phyloP scores from a whole-genome alignment of 2,329 filamentous ascomycete species.

The Claviceps africana region DNA sequence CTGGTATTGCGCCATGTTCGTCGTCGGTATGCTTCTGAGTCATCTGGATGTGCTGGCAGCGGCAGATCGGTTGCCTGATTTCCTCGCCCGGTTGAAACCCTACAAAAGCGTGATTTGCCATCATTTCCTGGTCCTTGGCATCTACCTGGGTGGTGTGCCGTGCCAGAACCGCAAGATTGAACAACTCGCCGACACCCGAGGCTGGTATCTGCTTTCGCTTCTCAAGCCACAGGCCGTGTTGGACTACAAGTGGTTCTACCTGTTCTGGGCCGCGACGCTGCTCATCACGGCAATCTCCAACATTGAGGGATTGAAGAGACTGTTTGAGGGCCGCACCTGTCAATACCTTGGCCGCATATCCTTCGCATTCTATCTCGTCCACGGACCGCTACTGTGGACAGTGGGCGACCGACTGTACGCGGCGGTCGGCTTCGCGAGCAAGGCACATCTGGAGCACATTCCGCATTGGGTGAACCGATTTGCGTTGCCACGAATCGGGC shows the following conservation, averaged over 20 bases:
- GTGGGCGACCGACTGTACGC: constrained; percentile 51
- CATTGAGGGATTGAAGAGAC: constrained; percentile 41
- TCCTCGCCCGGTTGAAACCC: constrained; percentile 30
- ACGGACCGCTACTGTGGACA: constrained; percentile 45
- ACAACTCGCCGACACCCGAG: constrained; percentile 37
- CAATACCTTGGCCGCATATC: constrained; percentile 51
- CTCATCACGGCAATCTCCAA: constrained; percentile 41
- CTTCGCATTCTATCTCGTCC: constrained; percentile 49
- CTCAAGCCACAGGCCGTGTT: constrained; percentile 53
- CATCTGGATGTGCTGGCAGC: constrained; percentile 44
- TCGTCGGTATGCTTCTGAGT: constrained; percentile 45
- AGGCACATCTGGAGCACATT: constrained; percentile 34
- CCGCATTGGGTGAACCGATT: constrained; percentile 43
- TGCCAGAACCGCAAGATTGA: constrained; percentile 33
- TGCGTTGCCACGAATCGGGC: constrained; percentile 38
- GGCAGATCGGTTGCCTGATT: constrained; percentile 33
- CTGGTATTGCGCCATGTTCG: constrained; percentile 46
- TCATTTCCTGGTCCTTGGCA: constrained; percentile 33
- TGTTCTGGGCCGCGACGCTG: constrained; percentile 46
- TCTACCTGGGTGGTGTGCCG: constrained; percentile 49
- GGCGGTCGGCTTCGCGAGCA: constrained; percentile 40
- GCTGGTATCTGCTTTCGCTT: constrained; percentile 46
- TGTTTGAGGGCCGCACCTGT: constrained; percentile 44
- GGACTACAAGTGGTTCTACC: constrained; percentile 54
- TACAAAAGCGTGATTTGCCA: constrained; percentile 39